A percentile compares a stretch with the other conserved stretches of the same genome.
phyloP scores from a whole-genome alignment of 805 yeast genomes.

The Saccharomycopsis fermentans region DNA sequence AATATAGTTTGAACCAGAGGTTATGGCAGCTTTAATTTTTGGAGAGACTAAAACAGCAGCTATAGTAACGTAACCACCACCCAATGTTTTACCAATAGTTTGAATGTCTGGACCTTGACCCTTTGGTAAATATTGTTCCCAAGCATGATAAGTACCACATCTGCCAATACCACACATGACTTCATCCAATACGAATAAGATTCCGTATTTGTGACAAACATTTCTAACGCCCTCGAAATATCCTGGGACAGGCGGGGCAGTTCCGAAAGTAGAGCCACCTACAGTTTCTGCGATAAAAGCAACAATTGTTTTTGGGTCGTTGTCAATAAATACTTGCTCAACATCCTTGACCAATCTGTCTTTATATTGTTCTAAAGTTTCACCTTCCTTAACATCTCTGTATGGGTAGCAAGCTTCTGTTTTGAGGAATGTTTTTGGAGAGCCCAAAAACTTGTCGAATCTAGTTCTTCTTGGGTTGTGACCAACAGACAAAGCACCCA shows the following conservation, averaged over 20 bases:
- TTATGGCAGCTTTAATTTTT: slow-evolving; percentile 29
- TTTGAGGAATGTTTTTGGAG: slow-evolving; percentile 9
- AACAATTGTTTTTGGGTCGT: slow-evolving; percentile 35
- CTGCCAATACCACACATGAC: slow-evolving; percentile 50
- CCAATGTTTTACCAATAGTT: slow-evolving; percentile 39
- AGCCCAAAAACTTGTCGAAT: slow-evolving; percentile 22
- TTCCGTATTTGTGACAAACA: slow-evolving; percentile 42
- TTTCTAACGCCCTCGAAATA: slow-evolving; percentile 36
- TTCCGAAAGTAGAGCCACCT: slow-evolving; percentile 38
- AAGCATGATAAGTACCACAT: slow-evolving; percentile 37
- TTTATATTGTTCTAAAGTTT: slow-evolving; percentile 32
- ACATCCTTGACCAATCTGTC: slow-evolving; percentile 31
- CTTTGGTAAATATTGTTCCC: slow-evolving; percentile 31
- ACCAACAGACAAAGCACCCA: slow-evolving; percentile 36
- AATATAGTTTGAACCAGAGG: slow-evolving; percentile 28
- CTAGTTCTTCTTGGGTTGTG: slow-evolving; percentile 30
- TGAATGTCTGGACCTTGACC: slow-evolving; percentile 37
- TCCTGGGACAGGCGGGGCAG: slow-evolving; percentile 33
- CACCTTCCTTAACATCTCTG: slow-evolving; percentile 23
- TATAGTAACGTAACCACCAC: slow-evolving; percentile 39
- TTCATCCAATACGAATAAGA: slow-evolving; percentile 41
- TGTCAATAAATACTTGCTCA: slow-evolving; percentile 31
- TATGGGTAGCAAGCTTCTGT: slow-evolving; percentile 23
- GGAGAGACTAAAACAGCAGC: slow-evolving; percentile 34
- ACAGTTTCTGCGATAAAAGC: slow-evolving; percentile 38